These are phyloP conservation scores for Arthroderma uncinatum DNA, from an alignment of 2,329 filamentous ascomycete genomes.

Conservation along the genomic window DNA sequence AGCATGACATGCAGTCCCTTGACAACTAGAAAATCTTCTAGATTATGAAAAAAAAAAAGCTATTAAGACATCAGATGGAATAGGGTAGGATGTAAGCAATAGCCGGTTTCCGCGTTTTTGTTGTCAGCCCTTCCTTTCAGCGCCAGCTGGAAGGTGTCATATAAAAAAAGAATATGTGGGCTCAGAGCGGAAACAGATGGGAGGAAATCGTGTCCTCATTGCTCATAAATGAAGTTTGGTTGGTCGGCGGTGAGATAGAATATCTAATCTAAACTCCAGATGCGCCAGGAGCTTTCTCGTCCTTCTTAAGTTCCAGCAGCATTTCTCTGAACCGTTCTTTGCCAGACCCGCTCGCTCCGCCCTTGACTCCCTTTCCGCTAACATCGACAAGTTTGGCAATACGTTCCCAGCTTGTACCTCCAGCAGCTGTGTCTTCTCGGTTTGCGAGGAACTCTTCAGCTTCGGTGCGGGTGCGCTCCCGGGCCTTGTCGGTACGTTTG, in stretches of 20 bases:
- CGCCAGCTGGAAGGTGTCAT: neutral
- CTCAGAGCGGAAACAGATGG: neutral
- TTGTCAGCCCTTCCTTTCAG: neutral
- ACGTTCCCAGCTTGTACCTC: constrained; percentile 95
- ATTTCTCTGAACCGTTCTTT: constrained; percentile 95
- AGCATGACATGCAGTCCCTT: neutral
- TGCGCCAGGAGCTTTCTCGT: constrained; percentile 67
- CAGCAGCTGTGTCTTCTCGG: constrained; percentile 84
- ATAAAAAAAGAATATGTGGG: neutral
- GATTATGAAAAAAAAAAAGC: neutral
- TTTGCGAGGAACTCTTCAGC: constrained; percentile 83
- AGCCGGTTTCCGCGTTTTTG: neutral
- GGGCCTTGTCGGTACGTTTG: constrained; percentile 88
- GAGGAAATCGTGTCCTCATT: neutral
- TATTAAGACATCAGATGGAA: neutral
- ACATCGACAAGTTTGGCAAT: constrained; percentile 97
- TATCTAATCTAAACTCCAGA: constrained; percentile 32
- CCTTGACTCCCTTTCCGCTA: constrained; percentile 80
- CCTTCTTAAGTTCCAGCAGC: constrained; percentile 76
- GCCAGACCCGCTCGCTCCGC: constrained; percentile 77
- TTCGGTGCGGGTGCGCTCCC: constrained; percentile 78
- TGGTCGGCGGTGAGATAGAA: neutral
- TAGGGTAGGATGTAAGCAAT: neutral
- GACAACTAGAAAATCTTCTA: neutral
- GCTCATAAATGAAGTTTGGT: neutral